Evolutionary conservation across 2,329 filamentous ascomycete species (phyloP), one percentile per base, ranked within the genome.

Genomic region (Verticillium klebahnii): DNA sequence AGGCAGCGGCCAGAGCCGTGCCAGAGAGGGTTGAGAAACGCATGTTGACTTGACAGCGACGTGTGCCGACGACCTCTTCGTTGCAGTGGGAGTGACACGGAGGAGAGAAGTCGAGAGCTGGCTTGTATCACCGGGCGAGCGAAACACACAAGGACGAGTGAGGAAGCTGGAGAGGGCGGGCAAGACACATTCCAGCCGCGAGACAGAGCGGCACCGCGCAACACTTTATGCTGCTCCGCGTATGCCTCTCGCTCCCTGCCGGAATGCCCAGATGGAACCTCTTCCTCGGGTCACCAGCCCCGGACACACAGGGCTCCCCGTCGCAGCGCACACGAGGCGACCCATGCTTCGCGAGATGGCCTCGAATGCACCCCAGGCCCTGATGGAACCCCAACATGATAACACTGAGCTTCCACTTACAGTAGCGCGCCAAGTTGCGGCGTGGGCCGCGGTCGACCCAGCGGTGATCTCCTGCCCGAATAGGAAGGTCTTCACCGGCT

Each of bases 21-120:
- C 65, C 60, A 7, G 45, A 59, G 58, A 64, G 52, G n/a, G 64
- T 60, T 55, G 62, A 62, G 65, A 65, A 65, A 25, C 61, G 61
- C 65, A 67, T 67, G 45, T n/a, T 56, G 32, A 57, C 34, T 11
- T 39, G 32, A 45, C 39, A 45, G 45, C 23, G 45, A 52, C 19
- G 45, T 52, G n/a, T 19, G 45, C n/a, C 37, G 37, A n/a, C 39
- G 39, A 52, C 45, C 45, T 52, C 45, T 52, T 52, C 45, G 45
- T 52, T 52, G 45, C 19, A 14, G 11, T 52, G 2, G 45, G 19
- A 23, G 9, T 15, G 37, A 19, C 3, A 52, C 23, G 17, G 45
- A 52, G 19, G 19, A 14, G 19, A 52, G n/a, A 25, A 25, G 45
- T 14, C 45, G 45, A 52, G 45, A 23, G 45, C 29, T 19, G 19